Evolutionary conservation across 441 rosid species (phyloP), one percentile per base, ranked within the genome.

Genomic region (Isatis lusitanica): DNA sequence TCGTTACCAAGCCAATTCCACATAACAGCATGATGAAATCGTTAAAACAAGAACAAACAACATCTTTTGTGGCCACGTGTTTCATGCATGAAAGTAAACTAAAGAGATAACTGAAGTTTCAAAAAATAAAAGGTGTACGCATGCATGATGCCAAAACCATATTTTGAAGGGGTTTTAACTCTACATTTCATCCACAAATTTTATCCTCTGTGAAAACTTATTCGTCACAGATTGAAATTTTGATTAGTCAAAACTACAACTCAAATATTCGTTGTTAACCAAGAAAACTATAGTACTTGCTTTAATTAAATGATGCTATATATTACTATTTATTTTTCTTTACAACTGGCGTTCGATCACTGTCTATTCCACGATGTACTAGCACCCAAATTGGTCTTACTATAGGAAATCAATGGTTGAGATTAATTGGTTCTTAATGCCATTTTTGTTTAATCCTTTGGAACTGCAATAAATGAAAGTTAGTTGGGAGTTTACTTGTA

Each of bases 401-500:
- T 28, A 66, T 58, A 48, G 1, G 55, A 73, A 74, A 74, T 40
- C 35, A 33, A 36, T 36, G 64, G 78, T 52, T 35, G 63, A 69
- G 7, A 62, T 42, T 24, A 61, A 61, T 62, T 57, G 39, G 31
- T 38, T 12, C 35, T 42, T 21, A 31, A 59, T 17, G 47, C 57
- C 15, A 53, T 36, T 36, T 75, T 63, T 55, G 62, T 35, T 64
- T 21, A 75, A 28, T 55, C 38, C 17, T 26, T 31, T 76, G 44
- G 39, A 55, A 47, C 9, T 24, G 75, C 71, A 63, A 8, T 76
- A 42, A 70, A 76, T 70, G 75, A 18, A 28, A 64, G 66, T 64
- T 76, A 1, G 79, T 76, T 76, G 79, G 75, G 63, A 76, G 62
- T 56, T 70, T 70, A 18, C 60, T 38, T 57, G 79, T 70, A 70